phyloP scores from a whole-genome alignment of 805 yeast genomes.

The Wickerhamiella shivajii region DNA sequence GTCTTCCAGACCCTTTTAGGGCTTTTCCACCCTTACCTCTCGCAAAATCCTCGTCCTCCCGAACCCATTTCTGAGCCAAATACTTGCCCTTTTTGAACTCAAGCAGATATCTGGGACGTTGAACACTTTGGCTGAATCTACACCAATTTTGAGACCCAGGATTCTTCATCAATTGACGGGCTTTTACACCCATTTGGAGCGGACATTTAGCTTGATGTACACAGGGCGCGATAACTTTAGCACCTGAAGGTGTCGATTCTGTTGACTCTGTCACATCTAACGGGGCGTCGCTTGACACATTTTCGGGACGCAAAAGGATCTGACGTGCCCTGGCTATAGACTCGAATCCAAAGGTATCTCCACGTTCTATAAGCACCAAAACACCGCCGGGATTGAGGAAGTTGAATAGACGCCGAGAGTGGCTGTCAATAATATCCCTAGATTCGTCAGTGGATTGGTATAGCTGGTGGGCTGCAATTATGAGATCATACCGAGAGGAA shows the following conservation, averaged over 20 bases:
- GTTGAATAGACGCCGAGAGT: slow-evolving; percentile 41
- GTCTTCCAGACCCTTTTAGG: slow-evolving; percentile 63
- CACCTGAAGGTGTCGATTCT: not conserved
- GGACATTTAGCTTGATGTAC: slow-evolving; percentile 81
- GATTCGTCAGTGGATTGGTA: slow-evolving; percentile 43
- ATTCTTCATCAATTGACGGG: slow-evolving; percentile 27
- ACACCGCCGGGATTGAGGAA: slow-evolving; percentile 67
- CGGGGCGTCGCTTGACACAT: slow-evolving; percentile 8
- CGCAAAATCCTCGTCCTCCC: slow-evolving; percentile 29
- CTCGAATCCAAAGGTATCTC: slow-evolving; percentile 82
- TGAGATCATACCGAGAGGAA: slow-evolving; percentile 53
- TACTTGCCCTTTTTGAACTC: slow-evolving; percentile 75
- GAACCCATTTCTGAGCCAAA: slow-evolving; percentile 57
- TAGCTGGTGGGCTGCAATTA: slow-evolving; percentile 70
- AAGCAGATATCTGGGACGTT: slow-evolving; percentile 63
- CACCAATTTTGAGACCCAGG: slow-evolving; percentile 56
- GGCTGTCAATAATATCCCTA: slow-evolving; percentile 61
- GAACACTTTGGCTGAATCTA: slow-evolving; percentile 52
- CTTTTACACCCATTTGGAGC: slow-evolving; percentile 59
- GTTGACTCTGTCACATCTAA: not conserved
- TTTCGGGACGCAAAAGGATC: slow-evolving; percentile 69
- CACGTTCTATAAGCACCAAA: slow-evolving; percentile 69
- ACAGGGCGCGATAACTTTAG: slow-evolving; percentile 71
- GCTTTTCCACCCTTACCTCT: slow-evolving; percentile 35
- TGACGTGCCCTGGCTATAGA: slow-evolving; percentile 82